These are phyloP conservation scores for Blastomyces percursus DNA, from an alignment of 2,329 filamentous ascomycete species.

Conservation along the genomic window DNA sequence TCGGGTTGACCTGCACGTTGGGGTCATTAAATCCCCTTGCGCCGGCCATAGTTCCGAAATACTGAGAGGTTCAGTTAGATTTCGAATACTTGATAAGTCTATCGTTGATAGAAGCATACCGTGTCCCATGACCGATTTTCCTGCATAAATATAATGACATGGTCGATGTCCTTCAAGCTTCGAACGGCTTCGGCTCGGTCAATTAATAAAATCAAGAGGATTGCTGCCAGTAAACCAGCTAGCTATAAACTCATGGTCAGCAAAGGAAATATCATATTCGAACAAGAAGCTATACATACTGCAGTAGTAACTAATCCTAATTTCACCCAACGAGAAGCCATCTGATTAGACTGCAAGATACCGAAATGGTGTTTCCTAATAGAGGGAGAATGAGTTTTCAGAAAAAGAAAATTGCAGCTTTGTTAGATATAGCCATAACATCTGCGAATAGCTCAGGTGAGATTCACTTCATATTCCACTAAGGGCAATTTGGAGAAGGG, in stretches of 20 bases:
- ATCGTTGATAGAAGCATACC: constrained; percentile 16
- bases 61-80: constrained; percentile 25
- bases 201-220: neutral
- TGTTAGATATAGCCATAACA: neutral
- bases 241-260: constrained; percentile 1
- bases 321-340: neutral
- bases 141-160: constrained; percentile 51
- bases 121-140: constrained; percentile 36
- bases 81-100: neutral
- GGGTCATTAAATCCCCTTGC: constrained; percentile 47
- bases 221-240: neutral
- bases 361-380: neutral
- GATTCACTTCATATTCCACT: neutral
- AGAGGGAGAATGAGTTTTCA: neutral
- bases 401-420: neutral
- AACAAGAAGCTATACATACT: neutral
- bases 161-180: constrained; percentile 42
- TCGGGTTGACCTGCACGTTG: constrained; percentile 42
- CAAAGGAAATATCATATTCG: neutral
- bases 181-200: constrained; percentile 20
- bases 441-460: neutral
- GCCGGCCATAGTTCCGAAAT: constrained; percentile 47
- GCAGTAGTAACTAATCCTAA: neutral
- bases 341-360: neutral
- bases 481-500: too few relatives aligned